Conservation (phyloP, 2,329 filamentous ascomycete species). For the Epichloe uncinata region DNA sequence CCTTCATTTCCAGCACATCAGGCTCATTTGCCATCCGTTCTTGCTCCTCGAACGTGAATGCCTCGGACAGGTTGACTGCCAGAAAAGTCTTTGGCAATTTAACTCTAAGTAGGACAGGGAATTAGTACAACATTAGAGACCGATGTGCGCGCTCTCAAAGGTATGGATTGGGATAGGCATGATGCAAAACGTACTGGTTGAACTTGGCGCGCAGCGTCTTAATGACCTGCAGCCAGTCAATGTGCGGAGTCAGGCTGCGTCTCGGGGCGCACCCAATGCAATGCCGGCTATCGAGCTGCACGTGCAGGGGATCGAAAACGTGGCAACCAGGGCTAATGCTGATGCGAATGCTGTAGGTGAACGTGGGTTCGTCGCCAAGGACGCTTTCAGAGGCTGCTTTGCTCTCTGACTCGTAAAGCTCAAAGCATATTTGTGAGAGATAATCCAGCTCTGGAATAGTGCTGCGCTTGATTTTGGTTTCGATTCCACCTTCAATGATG, state of each 20-base stretch:
- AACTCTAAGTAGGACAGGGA: conserved; percentile 30
- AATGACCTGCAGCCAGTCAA: conserved; percentile 94
- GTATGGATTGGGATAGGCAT: conserved; percentile 5
- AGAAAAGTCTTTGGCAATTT: conserved; percentile 54
- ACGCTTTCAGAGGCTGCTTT: conserved; percentile 31
- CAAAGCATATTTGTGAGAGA: conserved; percentile 93
- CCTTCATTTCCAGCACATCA: conserved; percentile 36
- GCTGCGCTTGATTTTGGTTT: conserved; percentile 90
- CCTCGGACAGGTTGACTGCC: conserved; percentile 50
- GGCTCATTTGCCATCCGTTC: conserved; percentile 37
- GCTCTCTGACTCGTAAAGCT: conserved; percentile 91
- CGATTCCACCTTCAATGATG: conserved; percentile 90
- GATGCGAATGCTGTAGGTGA: conserved; percentile 92
- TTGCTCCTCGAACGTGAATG: conserved; percentile 44
- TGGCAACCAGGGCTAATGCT: conserved; percentile 93
- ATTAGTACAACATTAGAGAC: background rate
- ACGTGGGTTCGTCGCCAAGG: conserved; percentile 49
- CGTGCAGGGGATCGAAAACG: conserved; percentile 89
- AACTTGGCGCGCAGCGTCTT: conserved; percentile 92
- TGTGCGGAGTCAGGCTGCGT: conserved; percentile 77
- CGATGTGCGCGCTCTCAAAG: background rate
- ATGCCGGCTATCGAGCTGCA: conserved; percentile 91
- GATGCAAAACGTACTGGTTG: conserved; percentile 54
- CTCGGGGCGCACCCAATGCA: conserved; percentile 91
- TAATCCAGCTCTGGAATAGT: conserved; percentile 97